Percentiles rank a stretch among this genome's conserved stretches.
Conservation (phyloP, 345 rosid species). For the Moringa oleifera region DNA sequence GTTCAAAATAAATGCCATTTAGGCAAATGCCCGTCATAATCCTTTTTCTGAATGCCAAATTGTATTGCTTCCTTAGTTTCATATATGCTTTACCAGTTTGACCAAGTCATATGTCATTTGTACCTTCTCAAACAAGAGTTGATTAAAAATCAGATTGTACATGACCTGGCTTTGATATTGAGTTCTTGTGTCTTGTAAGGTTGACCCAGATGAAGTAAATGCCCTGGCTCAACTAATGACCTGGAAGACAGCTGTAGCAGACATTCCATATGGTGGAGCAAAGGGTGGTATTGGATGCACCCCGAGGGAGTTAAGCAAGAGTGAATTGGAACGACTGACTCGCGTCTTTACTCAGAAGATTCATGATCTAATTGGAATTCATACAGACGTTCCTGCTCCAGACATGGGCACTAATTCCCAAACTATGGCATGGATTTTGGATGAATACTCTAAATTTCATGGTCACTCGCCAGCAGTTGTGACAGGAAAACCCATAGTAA, state of each 20-base stretch:
- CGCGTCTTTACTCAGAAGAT: constrained; percentile 98
- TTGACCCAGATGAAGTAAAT: constrained; percentile 95
- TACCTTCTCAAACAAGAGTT: neutral
- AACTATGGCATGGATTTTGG: constrained; percentile 98
- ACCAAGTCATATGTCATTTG: neutral
- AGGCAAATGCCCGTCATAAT: too few relatives aligned
- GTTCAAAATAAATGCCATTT: too few relatives aligned
- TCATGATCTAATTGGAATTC: constrained; percentile 87
- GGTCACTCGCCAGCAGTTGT: constrained; percentile 96
- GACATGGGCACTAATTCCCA: constrained; percentile 96
- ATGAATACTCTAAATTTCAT: constrained; percentile 94
- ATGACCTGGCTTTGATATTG: neutral
- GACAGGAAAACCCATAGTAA: constrained; percentile 88
- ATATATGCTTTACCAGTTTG: neutral
- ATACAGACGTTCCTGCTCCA: constrained; percentile 94
- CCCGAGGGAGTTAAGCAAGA: constrained; percentile 57
- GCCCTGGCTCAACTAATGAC: constrained; percentile 98
- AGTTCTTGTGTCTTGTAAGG: constrained; percentile 33
- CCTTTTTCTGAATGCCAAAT: too few relatives aligned
- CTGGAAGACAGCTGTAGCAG: constrained; percentile 96
- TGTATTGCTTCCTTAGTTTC: too few relatives aligned
- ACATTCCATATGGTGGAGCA: constrained; percentile 96
- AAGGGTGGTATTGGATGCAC: constrained; percentile 93
- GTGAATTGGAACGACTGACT: constrained; percentile 84
- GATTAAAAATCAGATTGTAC: neutral